Conservation (phyloP, 805 yeast genomes). For the Wickerhamiella lipophila region DNA sequence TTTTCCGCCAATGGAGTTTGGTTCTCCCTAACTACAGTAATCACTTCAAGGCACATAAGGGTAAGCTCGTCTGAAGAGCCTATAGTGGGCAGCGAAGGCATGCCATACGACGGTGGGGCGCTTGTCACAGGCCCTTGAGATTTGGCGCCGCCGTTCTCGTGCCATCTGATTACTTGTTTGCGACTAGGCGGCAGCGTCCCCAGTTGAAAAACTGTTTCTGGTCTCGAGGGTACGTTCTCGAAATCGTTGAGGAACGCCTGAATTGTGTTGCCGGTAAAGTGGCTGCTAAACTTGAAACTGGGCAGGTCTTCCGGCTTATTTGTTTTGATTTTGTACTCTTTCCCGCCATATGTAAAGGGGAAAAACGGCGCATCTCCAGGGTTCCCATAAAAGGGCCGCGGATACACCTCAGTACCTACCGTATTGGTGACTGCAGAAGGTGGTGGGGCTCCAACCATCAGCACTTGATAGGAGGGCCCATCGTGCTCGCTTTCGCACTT, state of each 20-base stretch:
- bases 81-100: slow-evolving; percentile 6
- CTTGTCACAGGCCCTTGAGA: not conserved
- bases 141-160: not conserved
- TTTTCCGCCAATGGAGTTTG: slow-evolving; percentile 50
- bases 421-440: slow-evolving; percentile 33
- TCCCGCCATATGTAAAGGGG: slow-evolving; percentile 59
- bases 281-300: slow-evolving; percentile 22
- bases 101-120: not conserved
- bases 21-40: slow-evolving; percentile 39
- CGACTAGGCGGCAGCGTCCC: slow-evolving; percentile 13
- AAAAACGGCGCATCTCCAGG: slow-evolving; percentile 38
- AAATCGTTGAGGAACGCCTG: slow-evolving; percentile 11
- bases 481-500: not conserved
- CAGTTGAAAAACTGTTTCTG: slow-evolving; percentile 11
- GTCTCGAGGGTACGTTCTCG: not conserved
- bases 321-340: slow-evolving; percentile 39
- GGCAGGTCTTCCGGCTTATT: slow-evolving; percentile 28
- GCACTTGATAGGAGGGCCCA: not conserved
- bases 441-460: slow-evolving; percentile 18
- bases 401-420: slow-evolving; percentile 36
- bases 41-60: slow-evolving; percentile 56
- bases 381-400: slow-evolving; percentile 52
- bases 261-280: slow-evolving; percentile 7
- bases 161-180: slow-evolving; percentile 16
- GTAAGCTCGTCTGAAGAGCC: slow-evolving; percentile 12